A percentile compares a stretch with the other conserved stretches of the same genome.
These are phyloP conservation scores for Aspergillus aculeatinus DNA, from an alignment of 2,329 filamentous ascomycete genomes.

Conservation along the genomic window DNA sequence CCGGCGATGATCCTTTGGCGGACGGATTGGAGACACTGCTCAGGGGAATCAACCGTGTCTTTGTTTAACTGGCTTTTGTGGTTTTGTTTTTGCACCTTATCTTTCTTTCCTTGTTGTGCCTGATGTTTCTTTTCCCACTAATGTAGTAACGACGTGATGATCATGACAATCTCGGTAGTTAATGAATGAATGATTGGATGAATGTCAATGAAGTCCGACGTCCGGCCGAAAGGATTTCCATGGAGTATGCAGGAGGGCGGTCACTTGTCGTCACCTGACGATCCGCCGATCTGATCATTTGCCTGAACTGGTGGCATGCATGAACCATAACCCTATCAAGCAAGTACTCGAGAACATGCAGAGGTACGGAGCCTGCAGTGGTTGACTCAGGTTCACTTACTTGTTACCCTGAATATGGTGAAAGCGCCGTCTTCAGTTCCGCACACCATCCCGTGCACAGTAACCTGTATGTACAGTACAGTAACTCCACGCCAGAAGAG, in stretches of 20 bases:
- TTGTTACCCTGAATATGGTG: too few species aligned
- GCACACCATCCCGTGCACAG: too few species aligned
- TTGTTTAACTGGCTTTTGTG: constrained; percentile 20
- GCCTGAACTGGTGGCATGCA: not conserved
- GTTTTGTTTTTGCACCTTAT: not conserved
- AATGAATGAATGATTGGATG: not conserved
- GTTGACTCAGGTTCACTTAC: too few species aligned
- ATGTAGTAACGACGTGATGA: not conserved
- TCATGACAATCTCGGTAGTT: not conserved
- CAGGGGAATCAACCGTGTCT: constrained; percentile 27
- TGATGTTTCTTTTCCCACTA: not conserved
- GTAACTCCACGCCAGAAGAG: too few species aligned
- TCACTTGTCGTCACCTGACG: not conserved
- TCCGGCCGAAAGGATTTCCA: not conserved
- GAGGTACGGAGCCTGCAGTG: too few species aligned
- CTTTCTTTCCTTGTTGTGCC: not conserved
- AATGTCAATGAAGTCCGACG: not conserved
- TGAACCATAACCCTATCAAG: not conserved
- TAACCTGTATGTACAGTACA: too few species aligned
- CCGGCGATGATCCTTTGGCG: constrained; percentile 33
- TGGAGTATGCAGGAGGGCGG: not conserved
- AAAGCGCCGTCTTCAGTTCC: too few species aligned
- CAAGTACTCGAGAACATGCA: not conserved
- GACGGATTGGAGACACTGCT: constrained; percentile 39
- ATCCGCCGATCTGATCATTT: not conserved